Evolutionary conservation across 768 basidiomycete species (phyloP).

Genomic region (Mycena haematopus): DNA sequence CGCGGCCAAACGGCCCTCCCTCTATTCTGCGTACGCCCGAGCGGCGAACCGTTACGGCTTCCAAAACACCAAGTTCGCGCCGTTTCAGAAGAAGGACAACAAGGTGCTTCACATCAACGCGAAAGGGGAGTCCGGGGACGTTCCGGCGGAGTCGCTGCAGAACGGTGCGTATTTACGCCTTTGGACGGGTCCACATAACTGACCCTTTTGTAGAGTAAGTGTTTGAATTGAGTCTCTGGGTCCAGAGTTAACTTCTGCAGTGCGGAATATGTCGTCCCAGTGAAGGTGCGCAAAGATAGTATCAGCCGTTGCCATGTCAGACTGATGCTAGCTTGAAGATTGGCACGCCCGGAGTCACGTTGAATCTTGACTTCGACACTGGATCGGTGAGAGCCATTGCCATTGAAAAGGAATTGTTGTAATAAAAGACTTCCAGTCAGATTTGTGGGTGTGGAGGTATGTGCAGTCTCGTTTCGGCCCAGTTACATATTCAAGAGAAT

Average conservation of each 20-base stretch:
- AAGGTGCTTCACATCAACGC: conserved; percentile 27
- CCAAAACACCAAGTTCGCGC: conserved; percentile 26
- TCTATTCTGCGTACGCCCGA: conserved; percentile 29
- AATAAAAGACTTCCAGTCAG: conserved; percentile 1
- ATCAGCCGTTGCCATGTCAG: background rate
- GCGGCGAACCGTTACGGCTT: conserved; percentile 31
- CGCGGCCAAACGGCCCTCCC: conserved; percentile 16
- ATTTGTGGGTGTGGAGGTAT: conserved; percentile 30
- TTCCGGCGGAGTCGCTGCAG: conserved; percentile 36
- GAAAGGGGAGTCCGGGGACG: conserved; percentile 31
- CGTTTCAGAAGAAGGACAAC: conserved; percentile 29
- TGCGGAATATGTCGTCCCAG: conserved; percentile 46
- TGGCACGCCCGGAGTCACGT: conserved; percentile 45
- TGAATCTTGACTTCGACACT: conserved; percentile 42
- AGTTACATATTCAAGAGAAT: conserved; percentile 7
- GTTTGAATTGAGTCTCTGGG: background rate
- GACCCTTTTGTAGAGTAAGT: conserved; percentile 23
- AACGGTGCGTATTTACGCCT: conserved; percentile 24
- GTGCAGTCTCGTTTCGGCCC: conserved; percentile 5
- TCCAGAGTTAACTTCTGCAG: conserved; percentile 28
- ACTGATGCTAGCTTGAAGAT: conserved; percentile 7
- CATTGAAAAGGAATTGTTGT: background rate
- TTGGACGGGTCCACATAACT: conserved; percentile 1
- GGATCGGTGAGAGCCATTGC: conserved; percentile 15
- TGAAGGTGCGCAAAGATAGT: conserved; percentile 33